phyloP scores from a whole-genome alignment of 768 basidiomycete genomes.

The Amanita phalloides region DNA sequence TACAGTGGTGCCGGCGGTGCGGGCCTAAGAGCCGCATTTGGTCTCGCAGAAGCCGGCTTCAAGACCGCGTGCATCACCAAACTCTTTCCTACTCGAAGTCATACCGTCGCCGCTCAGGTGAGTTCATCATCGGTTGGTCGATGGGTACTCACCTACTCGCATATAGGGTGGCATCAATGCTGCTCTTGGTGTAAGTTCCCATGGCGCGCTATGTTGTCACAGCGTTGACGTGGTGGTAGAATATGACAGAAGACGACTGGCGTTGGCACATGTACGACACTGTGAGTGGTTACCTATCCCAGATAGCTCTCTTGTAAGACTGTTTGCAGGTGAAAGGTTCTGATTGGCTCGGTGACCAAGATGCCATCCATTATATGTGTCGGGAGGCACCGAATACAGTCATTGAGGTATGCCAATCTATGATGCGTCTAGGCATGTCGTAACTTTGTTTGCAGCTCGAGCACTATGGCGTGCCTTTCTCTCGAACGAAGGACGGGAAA shows the following conservation, averaged over 20 bases:
- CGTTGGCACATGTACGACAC: slow-evolving; percentile 99
- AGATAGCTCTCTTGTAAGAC: slow-evolving; percentile 6
- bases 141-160: slow-evolving; percentile 8
- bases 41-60: slow-evolving; percentile 95
- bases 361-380: slow-evolving; percentile 99
- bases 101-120: slow-evolving; percentile 97
- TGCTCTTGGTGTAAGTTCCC: slow-evolving; percentile 69
- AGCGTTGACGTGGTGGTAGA: slow-evolving; percentile 31
- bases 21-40: slow-evolving; percentile 95
- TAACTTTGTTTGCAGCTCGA: slow-evolving; percentile 57
- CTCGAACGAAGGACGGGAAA: slow-evolving; percentile 96
- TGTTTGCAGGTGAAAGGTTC: slow-evolving; percentile 86
- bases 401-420: slow-evolving; percentile 56
- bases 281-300: slow-evolving; percentile 31
- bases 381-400: slow-evolving; percentile 92
- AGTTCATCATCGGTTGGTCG: slow-evolving; percentile 9
- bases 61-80: slow-evolving; percentile 99
- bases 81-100: slow-evolving; percentile 95
- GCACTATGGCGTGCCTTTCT: slow-evolving; percentile 98
- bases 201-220: slow-evolving; percentile 1
- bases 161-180: slow-evolving; percentile 94
- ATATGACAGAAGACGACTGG: slow-evolving; percentile 99
- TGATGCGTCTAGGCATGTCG: background rate
- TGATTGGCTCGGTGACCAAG: slow-evolving; percentile 99
- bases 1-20: slow-evolving; percentile 93